Evolutionary conservation across 768 basidiomycete genomes (phyloP), one percentile per base, ranked within the genome.

Genomic region (Termitomyces sp.): DNA sequence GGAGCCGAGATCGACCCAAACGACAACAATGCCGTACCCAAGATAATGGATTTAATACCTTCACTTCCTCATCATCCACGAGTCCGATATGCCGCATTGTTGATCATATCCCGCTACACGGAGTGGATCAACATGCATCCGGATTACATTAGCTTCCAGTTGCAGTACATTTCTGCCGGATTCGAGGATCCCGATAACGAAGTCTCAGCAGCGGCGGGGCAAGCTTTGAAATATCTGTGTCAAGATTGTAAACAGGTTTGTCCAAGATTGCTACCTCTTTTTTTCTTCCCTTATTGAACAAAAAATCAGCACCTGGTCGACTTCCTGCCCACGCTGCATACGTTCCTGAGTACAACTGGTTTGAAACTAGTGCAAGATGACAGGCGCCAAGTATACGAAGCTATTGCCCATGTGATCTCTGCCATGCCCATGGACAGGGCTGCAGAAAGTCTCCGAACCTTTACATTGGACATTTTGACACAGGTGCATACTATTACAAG

Each of bases 81-180:
- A 51, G 90, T 99, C 61, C 94, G 91, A 58, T 99, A 98, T 68
- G 95, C 96, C 47, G 92, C 97, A 16, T 81, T 96, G 46, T 82
- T 99, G 57, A 94, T 99, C 65, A 88, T 98, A 59, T 90, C 93
- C 4, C 85, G 97, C 18, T 99, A 99, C 72, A 94, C 94, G 20
- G 91, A 96, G 72, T 99, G 97, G 97, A 90, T 94, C 65, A 90
- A 88, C 67, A 77, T 78, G 61, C 95, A 98, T 69, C 90, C 96
- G 1, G 77, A 85, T 35, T 94, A 97, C 67, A 89, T 99, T 63
- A 78, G 80, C 33, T 83, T 83, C 70, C 91, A 94, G 69, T 76
- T 99, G 22, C 87, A 90, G 66, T 98, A 96, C 69, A 89, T 98
- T 52, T 94, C 94, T 9, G 78, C 86, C 24, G 96, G 97, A 1